Conservation (phyloP, 1,139 yeast genomes). For the Diutina siamensis region DNA sequence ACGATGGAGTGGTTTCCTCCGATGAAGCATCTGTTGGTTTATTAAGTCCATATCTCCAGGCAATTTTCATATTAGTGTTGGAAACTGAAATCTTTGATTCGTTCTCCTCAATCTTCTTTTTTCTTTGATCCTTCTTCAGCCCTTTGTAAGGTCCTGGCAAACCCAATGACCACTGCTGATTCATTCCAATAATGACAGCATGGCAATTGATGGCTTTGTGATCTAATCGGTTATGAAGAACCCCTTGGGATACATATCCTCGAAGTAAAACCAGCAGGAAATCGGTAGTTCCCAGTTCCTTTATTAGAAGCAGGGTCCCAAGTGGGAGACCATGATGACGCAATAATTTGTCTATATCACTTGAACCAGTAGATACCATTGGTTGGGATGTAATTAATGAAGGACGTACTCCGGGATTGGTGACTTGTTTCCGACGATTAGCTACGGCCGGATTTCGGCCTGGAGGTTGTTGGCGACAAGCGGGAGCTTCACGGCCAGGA, state of each 20-base stretch:
- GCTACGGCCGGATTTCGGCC: not conserved
- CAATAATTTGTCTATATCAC: slow-evolving; percentile 62
- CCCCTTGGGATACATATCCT: slow-evolving; percentile 70
- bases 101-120: slow-evolving; percentile 43
- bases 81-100: slow-evolving; percentile 59
- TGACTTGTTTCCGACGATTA: not conserved
- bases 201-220: slow-evolving; percentile 33
- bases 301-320: slow-evolving; percentile 58
- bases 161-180: slow-evolving; percentile 53
- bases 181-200: slow-evolving; percentile 55
- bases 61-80: slow-evolving; percentile 66
- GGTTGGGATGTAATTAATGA: slow-evolving; percentile 68
- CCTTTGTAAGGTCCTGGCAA: slow-evolving; percentile 78
- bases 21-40: slow-evolving; percentile 18
- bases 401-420: slow-evolving; percentile 24
- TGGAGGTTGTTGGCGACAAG: not conserved
- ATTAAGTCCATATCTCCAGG: slow-evolving; percentile 74
- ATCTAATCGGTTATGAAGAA: slow-evolving; percentile 49
- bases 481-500: not conserved
- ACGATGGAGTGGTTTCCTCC: not conserved
- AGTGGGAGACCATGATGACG: slow-evolving; percentile 81
- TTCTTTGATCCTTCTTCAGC: slow-evolving; percentile 53
- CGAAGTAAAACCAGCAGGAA: slow-evolving; percentile 67
- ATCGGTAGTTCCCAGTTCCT: slow-evolving; percentile 86
- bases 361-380: slow-evolving; percentile 66